Conservation (phyloP, 257 asterid species). For the Galeopsis tetrahit region DNA sequence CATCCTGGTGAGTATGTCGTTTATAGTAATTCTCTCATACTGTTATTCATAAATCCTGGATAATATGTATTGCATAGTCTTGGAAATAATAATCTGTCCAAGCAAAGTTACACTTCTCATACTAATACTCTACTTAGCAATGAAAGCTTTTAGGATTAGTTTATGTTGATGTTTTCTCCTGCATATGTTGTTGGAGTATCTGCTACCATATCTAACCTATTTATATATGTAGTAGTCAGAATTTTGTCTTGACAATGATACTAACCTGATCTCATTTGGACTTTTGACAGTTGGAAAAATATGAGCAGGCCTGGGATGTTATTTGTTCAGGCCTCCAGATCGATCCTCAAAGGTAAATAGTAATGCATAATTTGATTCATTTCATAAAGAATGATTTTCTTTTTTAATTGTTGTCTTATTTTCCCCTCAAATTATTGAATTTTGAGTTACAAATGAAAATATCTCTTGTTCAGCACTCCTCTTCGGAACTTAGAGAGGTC, state of each 20-base stretch:
- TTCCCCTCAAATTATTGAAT: not conserved
- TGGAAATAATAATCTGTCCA: not conserved
- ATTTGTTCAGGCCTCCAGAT: slow-evolving; percentile 72
- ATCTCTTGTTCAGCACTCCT: slow-evolving; percentile 45
- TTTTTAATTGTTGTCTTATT: not conserved
- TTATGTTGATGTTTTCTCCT: not conserved
- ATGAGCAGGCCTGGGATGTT: slow-evolving; percentile 67
- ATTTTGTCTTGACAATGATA: not conserved
- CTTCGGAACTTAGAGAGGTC: slow-evolving; percentile 64
- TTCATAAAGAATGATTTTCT: not conserved
- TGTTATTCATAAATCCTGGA: slow-evolving; percentile 12
- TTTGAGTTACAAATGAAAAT: slow-evolving; percentile 9
- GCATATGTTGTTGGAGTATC: not conserved
- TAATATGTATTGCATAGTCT: slow-evolving; percentile 3
- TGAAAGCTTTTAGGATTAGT: slow-evolving; percentile 17
- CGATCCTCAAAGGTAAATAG: slow-evolving; percentile 70
- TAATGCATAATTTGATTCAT: slow-evolving; percentile 24
- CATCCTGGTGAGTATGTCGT: slow-evolving; percentile 63
- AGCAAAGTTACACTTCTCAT: not conserved
- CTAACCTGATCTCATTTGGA: slow-evolving; percentile 23
- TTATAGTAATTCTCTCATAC: not conserved
- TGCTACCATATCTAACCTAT: slow-evolving; percentile 10
- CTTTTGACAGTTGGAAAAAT: slow-evolving; percentile 82
- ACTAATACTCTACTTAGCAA: slow-evolving; percentile 12
- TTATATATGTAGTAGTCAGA: not conserved